Base-by-base conservation (phyloP, 441 rosid genomes). In the Raphanus hybrid region DNA sequence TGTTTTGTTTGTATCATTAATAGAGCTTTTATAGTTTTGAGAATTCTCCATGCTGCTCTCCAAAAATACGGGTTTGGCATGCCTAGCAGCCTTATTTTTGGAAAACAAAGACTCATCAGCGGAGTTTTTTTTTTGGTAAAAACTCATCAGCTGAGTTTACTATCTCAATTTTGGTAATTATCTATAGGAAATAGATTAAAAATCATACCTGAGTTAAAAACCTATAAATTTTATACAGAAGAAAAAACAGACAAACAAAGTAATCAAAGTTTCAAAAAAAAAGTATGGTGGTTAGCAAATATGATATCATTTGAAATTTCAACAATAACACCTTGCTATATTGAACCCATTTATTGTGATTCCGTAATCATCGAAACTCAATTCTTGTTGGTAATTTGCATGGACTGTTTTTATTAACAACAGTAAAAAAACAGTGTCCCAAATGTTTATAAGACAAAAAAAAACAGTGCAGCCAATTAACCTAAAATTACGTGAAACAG, bases 311-410 rank as follows among this genome's bases (percentile, higher is more conserved):
- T 41, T 54, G 54, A 32, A 64, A 69, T 57, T 66, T 69, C 59
- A 69, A 74, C 59, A 54, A 55, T 67, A 29, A 34, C 70, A 68
- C 64, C 71, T 74, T 63, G 45, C 32, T 64, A 64, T 55, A 69
- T 18, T 9, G 37, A 60, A 72, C 10, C 26, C 23, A 50, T 78
- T 61, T 26, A 73, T 29, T 29, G 67, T 65, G 10, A n/a, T 74
- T 74, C 75, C 78, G 63, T 74, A 70, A 64, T 64, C 57, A 74
- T 74, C 26, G 37, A 79, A 64, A 79, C 58, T 74, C 57, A 62
- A 64, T 45, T 73, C 4, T 74, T 69, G 71, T 39, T 65, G 34
- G 50, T 8, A 16, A 35, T 35, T 64, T 64, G 67, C 12, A 12
- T 35, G 67, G 50, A 64, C 14, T 61, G 64, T 29, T 61, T 11